phyloP scores from a whole-genome alignment of 2,329 filamentous ascomycete genomes.

The Coniochaeta sp. region DNA sequence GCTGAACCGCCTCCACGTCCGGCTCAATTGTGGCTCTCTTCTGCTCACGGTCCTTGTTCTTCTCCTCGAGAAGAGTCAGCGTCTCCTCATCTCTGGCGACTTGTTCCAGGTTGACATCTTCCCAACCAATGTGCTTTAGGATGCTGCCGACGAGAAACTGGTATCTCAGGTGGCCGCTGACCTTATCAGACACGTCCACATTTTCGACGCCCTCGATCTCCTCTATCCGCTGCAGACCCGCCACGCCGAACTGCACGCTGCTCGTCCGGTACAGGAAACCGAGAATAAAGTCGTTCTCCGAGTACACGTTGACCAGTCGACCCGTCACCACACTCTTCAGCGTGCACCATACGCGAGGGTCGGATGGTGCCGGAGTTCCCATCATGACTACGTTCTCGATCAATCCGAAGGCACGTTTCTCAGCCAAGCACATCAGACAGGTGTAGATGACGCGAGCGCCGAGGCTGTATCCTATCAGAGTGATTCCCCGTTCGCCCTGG shows the following conservation, averaged over 20 bases:
- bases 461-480: slow-evolving; percentile 73
- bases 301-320: slow-evolving; percentile 85
- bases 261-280: slow-evolving; percentile 82
- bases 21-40: slow-evolving; percentile 14
- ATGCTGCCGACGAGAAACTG: slow-evolving; percentile 60
- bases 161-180: slow-evolving; percentile 65
- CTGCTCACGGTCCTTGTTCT: slow-evolving; percentile 15
- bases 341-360: slow-evolving; percentile 65
- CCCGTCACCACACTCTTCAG: slow-evolving; percentile 75
- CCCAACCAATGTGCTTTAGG: slow-evolving; percentile 60
- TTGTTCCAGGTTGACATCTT: slow-evolving; percentile 48
- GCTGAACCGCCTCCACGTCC: slow-evolving; percentile 5
- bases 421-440: slow-evolving; percentile 72
- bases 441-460: slow-evolving; percentile 78
- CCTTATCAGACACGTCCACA: slow-evolving; percentile 55
- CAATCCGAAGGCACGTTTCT: slow-evolving; percentile 75
- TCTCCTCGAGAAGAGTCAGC: slow-evolving; percentile 19
- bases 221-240: slow-evolving; percentile 69
- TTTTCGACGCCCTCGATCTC: slow-evolving; percentile 63
- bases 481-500: slow-evolving; percentile 76
- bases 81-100: slow-evolving; percentile 22
- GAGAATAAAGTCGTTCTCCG: slow-evolving; percentile 78
- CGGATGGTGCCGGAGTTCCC: slow-evolving; percentile 70
- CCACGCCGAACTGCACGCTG: slow-evolving; percentile 75
- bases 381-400: slow-evolving; percentile 83